Evolutionary conservation across 2,329 filamentous ascomycete genomes (phyloP), one percentile per base, ranked within the genome.

Genomic region (Cytospora mali): DNA sequence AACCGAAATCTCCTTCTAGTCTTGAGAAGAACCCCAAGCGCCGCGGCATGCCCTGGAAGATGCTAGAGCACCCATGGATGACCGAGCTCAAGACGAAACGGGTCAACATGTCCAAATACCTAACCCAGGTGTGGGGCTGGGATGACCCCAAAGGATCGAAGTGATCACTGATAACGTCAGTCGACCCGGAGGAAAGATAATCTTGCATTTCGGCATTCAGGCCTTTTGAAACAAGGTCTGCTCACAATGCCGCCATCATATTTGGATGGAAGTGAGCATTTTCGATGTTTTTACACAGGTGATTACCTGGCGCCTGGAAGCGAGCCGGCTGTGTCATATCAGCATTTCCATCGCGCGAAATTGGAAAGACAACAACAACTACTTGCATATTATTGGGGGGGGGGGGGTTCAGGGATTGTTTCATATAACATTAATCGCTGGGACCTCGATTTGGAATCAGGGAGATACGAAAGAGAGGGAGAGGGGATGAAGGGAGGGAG

Each of bases 11-110:
- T 21, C 35, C 21, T 6, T 68, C 60, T 67, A 98, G 95, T 79
- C 84, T 99, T 62, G 95, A 99, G 76, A 99, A 99, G 78, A 92
- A 97, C 70, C 88, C 92, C 23, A 84, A 84, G 62, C 87, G 93
- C 71, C 85, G 95, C 74, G 95, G 94, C 31, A 96, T 91, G 64
- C 95, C 95, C 14, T 99, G 95, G 95, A 91, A 94, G 71, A 99
- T 99, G 93, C 86, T 97, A 67, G 95, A 99, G 74, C 95, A 99
- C 78, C 95, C 95, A 2, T 99, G 95, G 95, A 97, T 99, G 89
- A 81, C 92, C 49, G 95, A 99, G 72, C 98, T 98, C 92, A 90
- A 89, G 71, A 84, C 87, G 60, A 98, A 97, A 82, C 92, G 95
- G 69, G 95, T 99, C 74, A 98, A 98, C 77, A 98, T 99, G 93